Conservation (phyloP, 2,329 filamentous ascomycete genomes). For the Colletotrichum australisinense region DNA sequence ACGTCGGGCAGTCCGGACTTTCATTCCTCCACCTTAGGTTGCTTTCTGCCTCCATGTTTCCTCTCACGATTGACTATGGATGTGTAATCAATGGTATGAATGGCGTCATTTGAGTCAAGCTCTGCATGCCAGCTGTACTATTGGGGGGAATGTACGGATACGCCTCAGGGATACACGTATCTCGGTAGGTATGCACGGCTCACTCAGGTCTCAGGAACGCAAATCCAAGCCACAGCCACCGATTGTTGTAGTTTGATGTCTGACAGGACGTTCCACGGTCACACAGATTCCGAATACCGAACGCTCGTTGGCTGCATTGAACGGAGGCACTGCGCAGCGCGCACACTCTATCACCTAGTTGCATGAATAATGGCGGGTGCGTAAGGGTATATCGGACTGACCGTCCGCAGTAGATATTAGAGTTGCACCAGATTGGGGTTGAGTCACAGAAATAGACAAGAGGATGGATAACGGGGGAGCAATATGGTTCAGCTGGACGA, state of each 20-base stretch:
- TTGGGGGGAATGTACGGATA: neutral
- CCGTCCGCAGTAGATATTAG: neutral
- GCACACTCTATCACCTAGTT: neutral
- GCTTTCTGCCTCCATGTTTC: neutral
- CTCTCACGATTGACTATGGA: neutral
- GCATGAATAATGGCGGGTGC: neutral
- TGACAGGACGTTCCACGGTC: neutral
- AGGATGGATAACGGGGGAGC: neutral
- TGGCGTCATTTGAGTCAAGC: constrained; percentile 2
- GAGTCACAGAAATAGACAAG: neutral
- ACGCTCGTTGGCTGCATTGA: neutral
- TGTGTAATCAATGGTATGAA: neutral
- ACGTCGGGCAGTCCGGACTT: neutral
- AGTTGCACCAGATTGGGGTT: neutral
- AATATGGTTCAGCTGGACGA: neutral
- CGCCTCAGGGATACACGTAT: neutral
- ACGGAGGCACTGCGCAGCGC: neutral
- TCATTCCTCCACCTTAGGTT: neutral
- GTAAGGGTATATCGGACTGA: neutral
- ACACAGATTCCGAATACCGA: neutral
- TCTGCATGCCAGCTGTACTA: neutral
- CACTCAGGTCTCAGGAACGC: neutral
- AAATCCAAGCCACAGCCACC: neutral
- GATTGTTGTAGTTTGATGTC: neutral
- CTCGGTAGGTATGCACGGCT: neutral